Evolutionary conservation across 2,329 filamentous ascomycete species (phyloP).

Genomic region (Alternaria dauci): DNA sequence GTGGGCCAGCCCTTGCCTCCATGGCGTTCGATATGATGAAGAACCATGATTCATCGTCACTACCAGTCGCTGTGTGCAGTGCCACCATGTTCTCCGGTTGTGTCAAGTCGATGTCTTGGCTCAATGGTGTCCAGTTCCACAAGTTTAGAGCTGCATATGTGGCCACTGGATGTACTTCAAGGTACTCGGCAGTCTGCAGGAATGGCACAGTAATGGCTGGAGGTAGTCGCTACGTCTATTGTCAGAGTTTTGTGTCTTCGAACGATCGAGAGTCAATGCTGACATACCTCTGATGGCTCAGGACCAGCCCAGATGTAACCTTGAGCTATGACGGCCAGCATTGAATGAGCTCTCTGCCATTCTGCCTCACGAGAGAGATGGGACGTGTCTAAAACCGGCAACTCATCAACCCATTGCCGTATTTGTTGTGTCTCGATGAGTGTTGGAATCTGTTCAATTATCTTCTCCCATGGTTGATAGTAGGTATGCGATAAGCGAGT

Average conservation of each 20-base stretch:
- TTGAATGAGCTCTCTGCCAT: constrained; percentile 81
- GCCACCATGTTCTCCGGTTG: constrained; percentile 42
- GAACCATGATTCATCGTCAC: constrained; percentile 54
- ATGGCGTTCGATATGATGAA: constrained; percentile 62
- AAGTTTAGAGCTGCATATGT: constrained; percentile 48
- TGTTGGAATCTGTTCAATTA: constrained; percentile 77
- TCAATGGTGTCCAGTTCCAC: constrained; percentile 45
- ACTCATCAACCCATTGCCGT: constrained; percentile 72
- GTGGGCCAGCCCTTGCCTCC: constrained; percentile 59
- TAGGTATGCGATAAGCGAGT: constrained; percentile 79
- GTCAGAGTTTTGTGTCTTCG: constrained; percentile 16
- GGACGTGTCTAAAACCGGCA: constrained; percentile 77
- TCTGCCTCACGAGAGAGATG: constrained; percentile 79
- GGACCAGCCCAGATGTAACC: constrained; percentile 83
- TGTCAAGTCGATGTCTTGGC: constrained; percentile 32
- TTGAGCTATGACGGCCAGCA: constrained; percentile 77
- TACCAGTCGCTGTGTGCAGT: constrained; percentile 44
- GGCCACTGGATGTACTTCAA: constrained; percentile 46
- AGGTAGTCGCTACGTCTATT: constrained; percentile 34
- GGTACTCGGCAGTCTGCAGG: constrained; percentile 37
- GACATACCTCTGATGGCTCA: constrained; percentile 70
- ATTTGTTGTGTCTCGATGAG: constrained; percentile 79
- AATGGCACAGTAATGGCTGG: constrained; percentile 44
- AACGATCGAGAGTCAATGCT: neutral
- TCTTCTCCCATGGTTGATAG: constrained; percentile 87